Evolutionary conservation across 2,329 filamentous ascomycete species (phyloP), one percentile per base, ranked within the genome.

Genomic region (Aspergillus pseudotamarii): DNA sequence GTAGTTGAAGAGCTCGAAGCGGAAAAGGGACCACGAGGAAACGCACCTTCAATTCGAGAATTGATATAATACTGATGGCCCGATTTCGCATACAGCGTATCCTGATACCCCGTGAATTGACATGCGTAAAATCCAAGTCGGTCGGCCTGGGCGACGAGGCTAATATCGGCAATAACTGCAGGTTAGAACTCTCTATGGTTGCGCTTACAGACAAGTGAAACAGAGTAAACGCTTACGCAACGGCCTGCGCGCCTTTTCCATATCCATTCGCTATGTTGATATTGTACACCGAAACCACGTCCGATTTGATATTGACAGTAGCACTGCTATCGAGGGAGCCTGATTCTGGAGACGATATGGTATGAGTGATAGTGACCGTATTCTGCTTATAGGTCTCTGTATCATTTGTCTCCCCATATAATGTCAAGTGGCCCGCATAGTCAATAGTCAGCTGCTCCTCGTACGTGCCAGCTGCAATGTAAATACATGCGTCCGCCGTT

Each of bases 211-310:
- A 28, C 4, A 21, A 21, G 50, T 16, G 28, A 8, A 53, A 53
- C 3, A 12, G 38, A 41, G 6, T 41, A n/a, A 41, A 9, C 1
- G 10, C 70, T 61, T 60, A 75, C 71, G 76, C 75, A 19, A 78
- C 74, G 30, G 76, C 76, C 54, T 78, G 75, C 2, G 71, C 62
- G 5, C 76, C 74, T 26, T 72, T 61, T 1, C 76, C 76, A 54
- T 73, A 78, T 4, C 72, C 72, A 62, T 78, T 78, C n/a, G 59
- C 69, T 16, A 77, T 71, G 38, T 78, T 76, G 61, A 78, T 70
- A 32, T 78, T 78, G 41, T 78, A 76, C 67, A 78, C 69, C 26
- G 66, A 71, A 43, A 78, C 73, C 26, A 70, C 68, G 50, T 66
- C 64, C 8, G 71, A 68, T 8, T 68, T 68, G 23, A 74, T 71